Evolutionary conservation across 1,139 yeast species (phyloP), one percentile per base, ranked within the genome.

Genomic region (Geotrichum bryndzae): DNA sequence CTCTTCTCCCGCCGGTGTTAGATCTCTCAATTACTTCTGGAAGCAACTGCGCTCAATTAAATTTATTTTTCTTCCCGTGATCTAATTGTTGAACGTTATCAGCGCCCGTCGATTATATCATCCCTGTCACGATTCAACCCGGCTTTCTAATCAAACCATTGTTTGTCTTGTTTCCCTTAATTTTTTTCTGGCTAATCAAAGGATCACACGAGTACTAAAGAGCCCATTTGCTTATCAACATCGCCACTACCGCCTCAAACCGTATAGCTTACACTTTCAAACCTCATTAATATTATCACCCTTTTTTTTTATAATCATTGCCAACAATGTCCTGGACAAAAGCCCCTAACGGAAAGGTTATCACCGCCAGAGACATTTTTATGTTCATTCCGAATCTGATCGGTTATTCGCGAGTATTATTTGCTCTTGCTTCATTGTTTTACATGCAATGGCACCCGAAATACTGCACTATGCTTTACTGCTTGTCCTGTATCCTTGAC

Each of bases 381-480:
- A 77, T 87, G 68, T 94, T 85, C 74, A 86, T 92, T 63, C 99
- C 99, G 33, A 94, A 94, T 74, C 78, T 90, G 68, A 91, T 95
- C 70, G 99, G 99, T 3, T 91, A 89, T 73, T 75, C 87, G 60
- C 83, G 99, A 65, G 91, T 94, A 35, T 69, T 87, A 54, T 85
- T 96, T 35, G 96, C 97, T 22, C 71, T 90, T 58, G 77, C 89
- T 46, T 90, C 98, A 52, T 85, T 91, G 68, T 77, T 84, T 65
- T 82, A 88, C 68, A 94, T 94, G 98, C 83, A 84, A 68, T 80
- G 83, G 73, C 94, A 90, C 72, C 98, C 97, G 18, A 77, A 86
- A 63, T 82, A 82, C 71, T 90, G 97, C 58, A 84, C 90, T 54
- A 74, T 84, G 27, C 79, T 91, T 58, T 95, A 95, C 73, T 89